Base-by-base conservation (phyloP, 2,329 filamentous ascomycete genomes). In the Trichoderma pleuroti region DNA sequence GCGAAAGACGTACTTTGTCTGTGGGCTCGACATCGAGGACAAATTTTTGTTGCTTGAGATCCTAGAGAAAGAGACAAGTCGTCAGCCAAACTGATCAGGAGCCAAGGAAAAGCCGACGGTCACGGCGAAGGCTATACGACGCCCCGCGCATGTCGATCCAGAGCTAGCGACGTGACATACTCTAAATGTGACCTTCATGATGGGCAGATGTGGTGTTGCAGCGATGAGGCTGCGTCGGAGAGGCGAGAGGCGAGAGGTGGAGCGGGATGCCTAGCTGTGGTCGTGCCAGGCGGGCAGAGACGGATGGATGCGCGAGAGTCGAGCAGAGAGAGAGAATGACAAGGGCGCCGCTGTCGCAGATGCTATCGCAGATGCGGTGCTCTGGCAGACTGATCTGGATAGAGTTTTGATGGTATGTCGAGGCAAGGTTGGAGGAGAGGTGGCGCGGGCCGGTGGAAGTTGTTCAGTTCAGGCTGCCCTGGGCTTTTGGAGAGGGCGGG, bases 41-140 rank as follows among this genome's bases (percentile, higher is more conserved):
- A 84, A 99, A 99, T 86, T 98, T 98, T 82, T 98, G 93, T 84
- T 98, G 96, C 87, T 98, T 98, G 79, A 99, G 88, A 86, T 99
- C 96, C 94, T 98, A 26, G 12, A 9, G 26, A 14, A 46, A 63
- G 21, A 32, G n/a, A 61, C n/a, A 14, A 30, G 54, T 49, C 56
- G 56, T 68, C 39, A 68, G 66, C 56, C 21, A 52, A 9, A 49
- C 42, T 39, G 28, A 28, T 24, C 16, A 32, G 12, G 12, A 11
- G 21, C 14, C 11, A 36, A 32, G n/a, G 11, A 5, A 4, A 32
- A n/a, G 8, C n/a, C 16, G n/a, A 11, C 9, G 18, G 26, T 21
- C 14, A 36, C 12, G 52, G 24, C 49, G 26, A 46, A 63, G 67
- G 46, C 52, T 18, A 14, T 9, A 24, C 32, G 26, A 64, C 8